These are phyloP conservation scores for Graphiopsis chlorocephala DNA, from an alignment of 2,329 filamentous ascomycete genomes.

Conservation along the genomic window DNA sequence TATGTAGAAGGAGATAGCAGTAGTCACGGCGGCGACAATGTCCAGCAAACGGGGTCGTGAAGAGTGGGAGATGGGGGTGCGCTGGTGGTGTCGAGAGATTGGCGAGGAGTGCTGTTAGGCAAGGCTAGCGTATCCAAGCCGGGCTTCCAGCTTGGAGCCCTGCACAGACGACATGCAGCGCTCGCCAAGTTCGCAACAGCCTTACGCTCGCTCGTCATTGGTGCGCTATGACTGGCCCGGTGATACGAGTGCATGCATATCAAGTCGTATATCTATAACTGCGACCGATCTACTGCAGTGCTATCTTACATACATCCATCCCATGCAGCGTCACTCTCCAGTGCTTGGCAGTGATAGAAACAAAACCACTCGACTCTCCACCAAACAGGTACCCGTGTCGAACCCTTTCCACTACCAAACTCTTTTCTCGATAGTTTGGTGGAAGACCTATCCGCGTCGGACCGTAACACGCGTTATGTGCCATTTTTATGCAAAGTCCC, in stretches of 20 bases:
- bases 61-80: neutral
- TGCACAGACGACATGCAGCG: neutral
- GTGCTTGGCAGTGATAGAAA: neutral
- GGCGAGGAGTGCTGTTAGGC: neutral
- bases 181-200: neutral
- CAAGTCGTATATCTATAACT: neutral
- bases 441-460: neutral
- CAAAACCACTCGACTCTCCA: neutral
- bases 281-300: neutral
- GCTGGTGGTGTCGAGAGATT: constrained; percentile 3
- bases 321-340: neutral
- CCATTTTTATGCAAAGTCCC: neutral
- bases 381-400: neutral
- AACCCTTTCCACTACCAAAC: neutral
- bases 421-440: neutral
- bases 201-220: neutral
- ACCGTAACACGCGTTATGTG: neutral
- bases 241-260: neutral
- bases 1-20: constrained; percentile 5
- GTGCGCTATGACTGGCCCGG: neutral
- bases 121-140: neutral
- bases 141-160: neutral
- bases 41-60: constrained; percentile 11
- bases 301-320: neutral
- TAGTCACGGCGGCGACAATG: constrained; percentile 5